phyloP scores from a whole-genome alignment of 192 early-diverging fungal genomes.

The Allomyces javanicus region DNA sequence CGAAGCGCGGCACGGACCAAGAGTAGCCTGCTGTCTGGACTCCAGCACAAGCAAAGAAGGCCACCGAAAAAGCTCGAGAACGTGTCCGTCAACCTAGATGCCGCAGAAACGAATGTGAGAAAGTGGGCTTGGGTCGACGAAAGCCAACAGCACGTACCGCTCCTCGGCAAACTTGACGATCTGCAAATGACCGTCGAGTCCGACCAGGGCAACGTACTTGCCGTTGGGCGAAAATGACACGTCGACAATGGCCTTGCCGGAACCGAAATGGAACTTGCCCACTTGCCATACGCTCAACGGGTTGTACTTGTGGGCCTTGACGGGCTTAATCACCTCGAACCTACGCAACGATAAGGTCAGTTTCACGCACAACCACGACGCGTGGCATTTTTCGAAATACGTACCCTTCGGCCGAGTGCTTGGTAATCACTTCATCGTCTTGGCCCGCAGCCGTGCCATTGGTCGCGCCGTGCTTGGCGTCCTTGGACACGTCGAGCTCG shows the following conservation, averaged over 20 bases:
- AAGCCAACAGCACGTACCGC: constrained; percentile 8
- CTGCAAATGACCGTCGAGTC: constrained; percentile 57
- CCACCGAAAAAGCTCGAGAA: constrained; percentile 73
- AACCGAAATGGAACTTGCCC: constrained; percentile 18
- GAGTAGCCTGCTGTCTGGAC: constrained; percentile 68
- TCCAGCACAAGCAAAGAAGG: constrained; percentile 69
- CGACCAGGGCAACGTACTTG: constrained; percentile 55
- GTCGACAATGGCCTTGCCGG: background rate
- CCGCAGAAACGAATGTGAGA: background rate
- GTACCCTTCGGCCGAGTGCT: constrained; percentile 13
- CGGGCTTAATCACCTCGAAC: constrained; percentile 31
- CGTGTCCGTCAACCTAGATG: constrained; percentile 41
- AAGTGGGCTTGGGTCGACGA: background rate
- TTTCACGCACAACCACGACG: background rate
- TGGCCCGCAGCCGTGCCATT: constrained; percentile 4
- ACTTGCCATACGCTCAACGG: constrained; percentile 66
- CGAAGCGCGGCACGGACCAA: constrained; percentile 12
- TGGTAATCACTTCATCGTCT: constrained; percentile 9
- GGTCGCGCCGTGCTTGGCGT: constrained; percentile 6
- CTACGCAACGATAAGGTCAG: constrained; percentile 9
- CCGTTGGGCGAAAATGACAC: constrained; percentile 59
- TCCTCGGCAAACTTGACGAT: constrained; percentile 57
- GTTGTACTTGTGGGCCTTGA: constrained; percentile 50
- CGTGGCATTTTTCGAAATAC: background rate
- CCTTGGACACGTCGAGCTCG: constrained; percentile 8